These are phyloP conservation scores for Saussurea involucrata DNA, from an alignment of 129 eudicot species.

Conservation along the genomic window DNA sequence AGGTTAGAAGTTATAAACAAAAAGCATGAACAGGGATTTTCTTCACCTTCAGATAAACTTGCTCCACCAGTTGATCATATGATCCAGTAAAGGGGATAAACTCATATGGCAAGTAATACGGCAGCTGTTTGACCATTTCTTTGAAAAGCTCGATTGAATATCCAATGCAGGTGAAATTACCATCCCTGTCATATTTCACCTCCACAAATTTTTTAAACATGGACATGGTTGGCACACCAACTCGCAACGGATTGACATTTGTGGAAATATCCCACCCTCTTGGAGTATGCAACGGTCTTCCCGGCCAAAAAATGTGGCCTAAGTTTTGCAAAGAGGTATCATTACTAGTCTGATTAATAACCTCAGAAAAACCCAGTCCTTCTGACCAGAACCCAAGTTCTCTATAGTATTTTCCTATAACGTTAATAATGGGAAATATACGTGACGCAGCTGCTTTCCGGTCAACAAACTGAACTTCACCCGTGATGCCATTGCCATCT, in stretches of 20 bases:
- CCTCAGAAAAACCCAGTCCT: conserved; percentile 38
- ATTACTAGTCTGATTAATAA: conserved; percentile 9
- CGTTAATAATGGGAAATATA: conserved; percentile 37
- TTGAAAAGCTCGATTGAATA: conserved; percentile 48
- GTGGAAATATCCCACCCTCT: conserved; percentile 45
- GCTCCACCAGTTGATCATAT: conserved; percentile 37
- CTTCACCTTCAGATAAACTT: conserved; percentile 40
- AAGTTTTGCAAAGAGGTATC: conserved; percentile 26
- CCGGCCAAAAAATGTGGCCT: conserved; percentile 48
- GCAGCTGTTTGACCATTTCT: conserved; percentile 22
- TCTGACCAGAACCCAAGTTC: conserved; percentile 53
- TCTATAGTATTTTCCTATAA: conserved; percentile 38
- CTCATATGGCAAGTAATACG: conserved; percentile 27
- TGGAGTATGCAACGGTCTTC: conserved; percentile 31
- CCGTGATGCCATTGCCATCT: conserved; percentile 23
- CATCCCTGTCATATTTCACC: conserved; percentile 24
- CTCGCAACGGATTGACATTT: conserved; percentile 24
- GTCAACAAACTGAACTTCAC: conserved; percentile 20
- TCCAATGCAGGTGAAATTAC: conserved; percentile 26
- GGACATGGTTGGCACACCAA: conserved; percentile 48
- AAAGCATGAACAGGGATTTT: background rate
- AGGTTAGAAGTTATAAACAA: background rate
- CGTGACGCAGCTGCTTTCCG: conserved; percentile 8
- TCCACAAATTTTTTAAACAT: conserved; percentile 40
- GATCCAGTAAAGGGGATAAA: conserved; percentile 33